A percentile compares a stretch with the other conserved stretches of the same genome.
These are phyloP conservation scores for Lomentospora prolificans DNA, from an alignment of 2,329 filamentous ascomycete genomes.

Conservation along the genomic window DNA sequence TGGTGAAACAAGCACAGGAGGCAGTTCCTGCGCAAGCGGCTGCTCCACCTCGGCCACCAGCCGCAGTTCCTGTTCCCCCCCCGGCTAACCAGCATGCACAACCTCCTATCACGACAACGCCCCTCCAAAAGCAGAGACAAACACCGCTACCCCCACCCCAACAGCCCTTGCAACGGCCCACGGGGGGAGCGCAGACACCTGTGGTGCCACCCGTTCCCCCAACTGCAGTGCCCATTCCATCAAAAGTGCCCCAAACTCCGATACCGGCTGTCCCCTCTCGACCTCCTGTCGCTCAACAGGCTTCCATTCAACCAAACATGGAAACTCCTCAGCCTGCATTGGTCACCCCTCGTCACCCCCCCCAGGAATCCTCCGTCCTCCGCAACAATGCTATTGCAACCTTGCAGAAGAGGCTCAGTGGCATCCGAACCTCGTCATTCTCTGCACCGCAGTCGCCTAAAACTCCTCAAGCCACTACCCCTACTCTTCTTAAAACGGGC, in stretches of 20 bases:
- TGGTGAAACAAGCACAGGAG: not conserved
- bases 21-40: not conserved
- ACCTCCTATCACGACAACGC: not conserved
- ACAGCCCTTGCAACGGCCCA: not conserved
- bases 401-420: constrained; percentile 1
- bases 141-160: not conserved
- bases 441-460: constrained; percentile 6
- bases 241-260: constrained; percentile 3
- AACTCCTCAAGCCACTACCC: constrained; percentile 11
- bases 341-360: not conserved
- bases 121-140: not conserved
- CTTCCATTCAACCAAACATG: constrained; percentile 7
- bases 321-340: constrained; percentile 4
- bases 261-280: not conserved
- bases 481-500: constrained; percentile 21
- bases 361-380: not conserved
- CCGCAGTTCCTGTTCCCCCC: not conserved
- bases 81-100: not conserved
- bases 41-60: not conserved
- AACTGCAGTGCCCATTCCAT: not conserved
- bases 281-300: constrained; percentile 1
- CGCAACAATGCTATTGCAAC: constrained; percentile 6
- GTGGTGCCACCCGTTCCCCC: not conserved
- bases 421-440: not conserved
- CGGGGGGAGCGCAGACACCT: not conserved